These are phyloP conservation scores for Trichothecium roseum DNA, from an alignment of 2,329 filamentous ascomycete species.

Conservation along the genomic window DNA sequence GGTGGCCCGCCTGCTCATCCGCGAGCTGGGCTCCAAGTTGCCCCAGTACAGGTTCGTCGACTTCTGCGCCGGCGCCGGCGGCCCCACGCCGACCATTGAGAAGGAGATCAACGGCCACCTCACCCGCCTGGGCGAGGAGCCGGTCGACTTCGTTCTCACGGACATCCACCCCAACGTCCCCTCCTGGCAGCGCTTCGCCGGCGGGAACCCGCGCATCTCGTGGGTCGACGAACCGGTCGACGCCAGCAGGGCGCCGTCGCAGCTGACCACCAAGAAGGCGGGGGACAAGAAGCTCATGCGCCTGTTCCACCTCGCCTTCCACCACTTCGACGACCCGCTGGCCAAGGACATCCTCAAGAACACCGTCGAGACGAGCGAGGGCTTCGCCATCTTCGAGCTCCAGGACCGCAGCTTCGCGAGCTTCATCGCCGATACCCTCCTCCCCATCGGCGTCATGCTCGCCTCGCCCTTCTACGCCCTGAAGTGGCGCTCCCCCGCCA, in stretches of 20 bases:
- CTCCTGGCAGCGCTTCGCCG: slow-evolving; percentile 45
- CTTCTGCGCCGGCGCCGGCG: slow-evolving; percentile 66
- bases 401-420: slow-evolving; percentile 52
- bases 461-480: slow-evolving; percentile 42
- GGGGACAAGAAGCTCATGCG: slow-evolving; percentile 46
- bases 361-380: slow-evolving; percentile 54
- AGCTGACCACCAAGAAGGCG: slow-evolving; percentile 25
- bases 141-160: slow-evolving; percentile 51
- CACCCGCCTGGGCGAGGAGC: slow-evolving; percentile 9
- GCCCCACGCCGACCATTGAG: slow-evolving; percentile 57
- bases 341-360: slow-evolving; percentile 52
- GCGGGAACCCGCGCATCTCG: slow-evolving; percentile 42
- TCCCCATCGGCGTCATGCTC: slow-evolving; percentile 41
- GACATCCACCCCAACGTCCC: slow-evolving; percentile 55
- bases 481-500: slow-evolving; percentile 39
- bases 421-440: slow-evolving; percentile 39
- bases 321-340: slow-evolving; percentile 60
- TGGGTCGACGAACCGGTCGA: slow-evolving; percentile 55
- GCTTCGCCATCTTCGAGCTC: slow-evolving; percentile 65
- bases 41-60: slow-evolving; percentile 56
- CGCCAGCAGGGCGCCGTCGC: slow-evolving; percentile 47
- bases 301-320: slow-evolving; percentile 65
- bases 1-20: slow-evolving; percentile 46
- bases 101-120: slow-evolving; percentile 41
- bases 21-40: slow-evolving; percentile 34